A percentile compares a stretch with the other conserved stretches of the same genome.
These are phyloP conservation scores for Amborella trichopoda DNA, from an alignment of 164 flowering plant species.

Conservation along the genomic window DNA sequence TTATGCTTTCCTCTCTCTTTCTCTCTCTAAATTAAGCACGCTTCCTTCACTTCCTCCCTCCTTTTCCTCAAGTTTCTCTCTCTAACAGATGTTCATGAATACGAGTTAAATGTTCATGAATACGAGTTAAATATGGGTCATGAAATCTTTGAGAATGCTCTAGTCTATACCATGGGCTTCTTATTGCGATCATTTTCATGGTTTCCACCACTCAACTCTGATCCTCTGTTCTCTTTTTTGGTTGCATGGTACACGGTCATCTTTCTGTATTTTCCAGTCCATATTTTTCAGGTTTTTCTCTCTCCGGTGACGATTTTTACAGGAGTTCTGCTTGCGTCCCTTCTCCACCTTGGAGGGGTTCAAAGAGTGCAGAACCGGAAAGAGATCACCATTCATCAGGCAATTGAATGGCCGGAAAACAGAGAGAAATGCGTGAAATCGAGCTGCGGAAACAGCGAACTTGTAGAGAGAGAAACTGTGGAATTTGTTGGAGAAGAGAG, in stretches of 20 bases:
- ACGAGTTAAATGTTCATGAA: background rate
- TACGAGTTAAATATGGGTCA: no score
- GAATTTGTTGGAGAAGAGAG: background rate
- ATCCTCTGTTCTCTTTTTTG: slow-evolving; percentile 49
- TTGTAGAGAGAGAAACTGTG: background rate
- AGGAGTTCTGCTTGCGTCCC: slow-evolving; percentile 24
- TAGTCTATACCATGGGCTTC: slow-evolving; percentile 3
- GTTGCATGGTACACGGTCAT: slow-evolving; percentile 39
- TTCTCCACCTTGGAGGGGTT: slow-evolving; percentile 36
- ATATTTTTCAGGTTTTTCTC: slow-evolving; percentile 21
- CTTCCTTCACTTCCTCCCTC: background rate
- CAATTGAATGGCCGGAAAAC: no score
- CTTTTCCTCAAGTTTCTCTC: background rate
- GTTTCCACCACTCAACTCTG: slow-evolving; percentile 13
- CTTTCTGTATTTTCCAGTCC: slow-evolving; percentile 49
- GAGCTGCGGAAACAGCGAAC: background rate
- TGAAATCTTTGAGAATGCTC: background rate
- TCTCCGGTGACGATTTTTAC: slow-evolving; percentile 47
- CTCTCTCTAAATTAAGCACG: no score
- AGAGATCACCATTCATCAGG: no score
- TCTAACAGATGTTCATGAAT: background rate
- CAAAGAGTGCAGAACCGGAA: background rate
- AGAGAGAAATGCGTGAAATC: no score
- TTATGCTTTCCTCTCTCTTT: no score
- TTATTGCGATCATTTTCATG: slow-evolving; percentile 1